Conservation (phyloP, 2,329 filamentous ascomycete species). For the Pseudopyricularia cyperi region DNA sequence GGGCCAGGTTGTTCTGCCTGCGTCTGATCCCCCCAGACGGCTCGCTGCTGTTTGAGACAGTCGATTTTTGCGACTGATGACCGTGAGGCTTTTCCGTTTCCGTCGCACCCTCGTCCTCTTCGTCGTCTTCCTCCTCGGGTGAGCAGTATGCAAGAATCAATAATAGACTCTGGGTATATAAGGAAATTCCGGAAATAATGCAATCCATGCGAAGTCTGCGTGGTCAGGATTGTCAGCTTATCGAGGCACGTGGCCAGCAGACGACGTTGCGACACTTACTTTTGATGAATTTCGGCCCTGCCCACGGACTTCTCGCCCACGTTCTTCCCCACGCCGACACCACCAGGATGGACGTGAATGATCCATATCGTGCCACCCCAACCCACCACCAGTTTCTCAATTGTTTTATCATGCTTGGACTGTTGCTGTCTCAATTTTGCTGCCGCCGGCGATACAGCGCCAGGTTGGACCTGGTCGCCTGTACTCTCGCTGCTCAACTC, state of each 20-base stretch:
- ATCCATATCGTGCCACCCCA: constrained; percentile 98
- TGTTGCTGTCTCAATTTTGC: constrained; percentile 36
- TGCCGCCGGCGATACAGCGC: constrained; percentile 27
- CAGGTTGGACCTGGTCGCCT: not conserved
- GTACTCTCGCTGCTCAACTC: constrained; percentile 11
- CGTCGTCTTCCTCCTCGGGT: constrained; percentile 54
- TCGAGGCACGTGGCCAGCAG: not conserved
- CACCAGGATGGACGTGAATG: constrained; percentile 73
- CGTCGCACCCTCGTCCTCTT: constrained; percentile 21
- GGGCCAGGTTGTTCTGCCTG: constrained; percentile 67
- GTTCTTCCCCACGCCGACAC: constrained; percentile 51
- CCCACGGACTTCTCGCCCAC: constrained; percentile 61
- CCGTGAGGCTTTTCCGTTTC: constrained; percentile 19
- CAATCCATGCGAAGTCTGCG: constrained; percentile 82
- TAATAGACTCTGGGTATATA: constrained; percentile 87
- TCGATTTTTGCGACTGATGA: constrained; percentile 29
- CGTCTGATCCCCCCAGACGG: constrained; percentile 54
- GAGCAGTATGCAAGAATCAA: constrained; percentile 85
- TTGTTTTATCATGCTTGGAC: constrained; percentile 29
- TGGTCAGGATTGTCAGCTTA: not conserved
- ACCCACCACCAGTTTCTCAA: constrained; percentile 78
- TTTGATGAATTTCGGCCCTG: constrained; percentile 80
- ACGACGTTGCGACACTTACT: constrained; percentile 35
- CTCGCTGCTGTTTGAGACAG: constrained; percentile 37
- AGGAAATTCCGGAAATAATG: constrained; percentile 89